phyloP scores from a whole-genome alignment of 768 basidiomycete species.

The Pleurotus salmoneostramineus region DNA sequence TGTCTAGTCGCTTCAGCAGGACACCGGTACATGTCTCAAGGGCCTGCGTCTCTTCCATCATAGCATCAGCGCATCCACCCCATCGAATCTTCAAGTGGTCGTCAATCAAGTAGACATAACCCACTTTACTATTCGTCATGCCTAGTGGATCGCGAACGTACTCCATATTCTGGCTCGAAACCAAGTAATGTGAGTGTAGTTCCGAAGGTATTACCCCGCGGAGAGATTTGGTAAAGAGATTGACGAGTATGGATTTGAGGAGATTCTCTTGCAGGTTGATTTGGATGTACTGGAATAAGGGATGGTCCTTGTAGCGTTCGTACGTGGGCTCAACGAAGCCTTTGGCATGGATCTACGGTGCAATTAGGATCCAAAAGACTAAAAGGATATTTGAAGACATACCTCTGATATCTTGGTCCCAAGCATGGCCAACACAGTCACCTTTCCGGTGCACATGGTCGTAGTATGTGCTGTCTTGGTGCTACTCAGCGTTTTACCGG shows the following conservation, averaged over 20 bases:
- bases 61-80: constrained; percentile 89
- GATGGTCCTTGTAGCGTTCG: constrained; percentile 44
- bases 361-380: neutral
- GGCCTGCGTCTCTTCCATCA: constrained; percentile 62
- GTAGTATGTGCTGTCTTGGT: constrained; percentile 67
- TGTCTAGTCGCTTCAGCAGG: constrained; percentile 55
- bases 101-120: constrained; percentile 91
- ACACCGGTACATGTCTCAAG: constrained; percentile 69
- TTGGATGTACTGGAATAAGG: constrained; percentile 71
- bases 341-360: constrained; percentile 65
- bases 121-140: constrained; percentile 85
- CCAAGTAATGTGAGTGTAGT: constrained; percentile 68
- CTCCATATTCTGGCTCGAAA: constrained; percentile 83
- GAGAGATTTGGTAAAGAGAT: constrained; percentile 75
- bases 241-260: constrained; percentile 87
- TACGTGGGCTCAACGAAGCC: constrained; percentile 64
- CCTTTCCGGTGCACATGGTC: constrained; percentile 66
- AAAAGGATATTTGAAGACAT: too few relatives aligned
- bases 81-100: constrained; percentile 82
- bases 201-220: constrained; percentile 60
- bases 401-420: constrained; percentile 89
- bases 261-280: constrained; percentile 95
- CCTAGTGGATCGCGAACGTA: constrained; percentile 82
- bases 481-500: constrained; percentile 62
- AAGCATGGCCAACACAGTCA: constrained; percentile 81